phyloP scores from a whole-genome alignment of 2,329 filamentous ascomycete genomes.

The Pseudogymnoascus sp. region DNA sequence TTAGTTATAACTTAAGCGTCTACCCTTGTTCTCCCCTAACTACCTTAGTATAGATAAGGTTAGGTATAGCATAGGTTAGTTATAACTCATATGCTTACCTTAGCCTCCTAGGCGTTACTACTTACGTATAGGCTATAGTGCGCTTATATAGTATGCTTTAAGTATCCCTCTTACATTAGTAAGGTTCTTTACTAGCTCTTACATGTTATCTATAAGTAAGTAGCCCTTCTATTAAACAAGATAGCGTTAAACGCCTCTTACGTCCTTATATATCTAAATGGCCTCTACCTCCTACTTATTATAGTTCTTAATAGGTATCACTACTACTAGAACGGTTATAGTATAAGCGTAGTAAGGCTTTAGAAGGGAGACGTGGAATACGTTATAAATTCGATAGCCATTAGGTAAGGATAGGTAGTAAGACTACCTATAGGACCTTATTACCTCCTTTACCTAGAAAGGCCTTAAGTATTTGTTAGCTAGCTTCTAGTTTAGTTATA shows the following conservation, averaged over 20 bases:
- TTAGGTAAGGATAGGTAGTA: not conserved
- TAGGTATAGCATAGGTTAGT: too few species aligned
- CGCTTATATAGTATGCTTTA: too few species aligned
- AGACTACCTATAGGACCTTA: not conserved
- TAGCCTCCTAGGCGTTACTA: too few species aligned
- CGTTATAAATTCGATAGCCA: not conserved
- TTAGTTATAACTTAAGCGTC: too few species aligned
- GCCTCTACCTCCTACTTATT: not conserved
- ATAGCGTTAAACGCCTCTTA: not conserved
- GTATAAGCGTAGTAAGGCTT: not conserved
- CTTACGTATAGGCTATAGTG: too few species aligned
- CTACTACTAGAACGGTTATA: not conserved
- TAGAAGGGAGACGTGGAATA: not conserved
- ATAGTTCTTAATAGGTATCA: not conserved
- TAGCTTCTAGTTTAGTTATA: not conserved
- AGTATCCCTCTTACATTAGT: too few species aligned
- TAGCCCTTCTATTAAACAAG: not conserved
- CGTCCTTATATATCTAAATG: not conserved
- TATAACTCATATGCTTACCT: too few species aligned
- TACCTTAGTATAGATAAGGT: too few species aligned
- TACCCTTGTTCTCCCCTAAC: too few species aligned
- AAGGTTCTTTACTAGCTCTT: not conserved
- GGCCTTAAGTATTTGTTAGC: not conserved
- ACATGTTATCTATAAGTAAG: not conserved
- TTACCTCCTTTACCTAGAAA: not conserved